Base-by-base conservation (phyloP, 768 basidiomycete genomes). In the Phaffia australis region DNA sequence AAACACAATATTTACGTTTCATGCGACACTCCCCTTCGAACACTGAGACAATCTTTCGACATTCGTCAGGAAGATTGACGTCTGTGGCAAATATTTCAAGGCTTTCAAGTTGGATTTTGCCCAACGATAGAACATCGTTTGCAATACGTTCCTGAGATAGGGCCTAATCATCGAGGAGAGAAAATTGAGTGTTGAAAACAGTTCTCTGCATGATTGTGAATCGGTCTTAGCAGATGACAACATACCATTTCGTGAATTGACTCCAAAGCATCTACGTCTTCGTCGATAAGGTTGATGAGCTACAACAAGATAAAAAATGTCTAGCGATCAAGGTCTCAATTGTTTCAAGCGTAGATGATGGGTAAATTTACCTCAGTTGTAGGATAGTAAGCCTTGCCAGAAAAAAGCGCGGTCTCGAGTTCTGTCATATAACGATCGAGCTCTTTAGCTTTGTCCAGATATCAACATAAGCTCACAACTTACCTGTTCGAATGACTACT, bases 91-190 rank as follows among this genome's bases (percentile, higher is more conserved):
- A 71, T 32, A 74, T 69, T 18, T 71, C 70, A 25, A 71, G 70
- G 65, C 71, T 70, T 58, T 76, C 74, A 4, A 79, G 71, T 64
- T 78, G 78, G 54, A 79, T 76, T 47, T 77, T 69, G 23, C 77
- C 78, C 18, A 79, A 69, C 18, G 78, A 77, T 15, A 79, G 72
- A 0, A 79, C 76, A 68, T 79, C 79, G 66, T 79, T 65, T 23
- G 49, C 47, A 25, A 61, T 60, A 47, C 58, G 58, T 42, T 60
- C 58, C 11, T 46, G 42, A 8, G 48, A 23, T 2, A 47, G 58
- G 14, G 58, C 58, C 14, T 35, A 11, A 27, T n/a, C 52, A 54
- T 4, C n/a, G 5, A 16, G 18, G 27, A 16, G 6, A 54, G 16
- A 16, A 54, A 54, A 16, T n/a, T n/a, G 6, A 27, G 27, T n/a